Percentiles rank a stretch among this genome's conserved stretches.
phyloP scores from a whole-genome alignment of 345 rosid genomes.

The Hevea brasiliensis region DNA sequence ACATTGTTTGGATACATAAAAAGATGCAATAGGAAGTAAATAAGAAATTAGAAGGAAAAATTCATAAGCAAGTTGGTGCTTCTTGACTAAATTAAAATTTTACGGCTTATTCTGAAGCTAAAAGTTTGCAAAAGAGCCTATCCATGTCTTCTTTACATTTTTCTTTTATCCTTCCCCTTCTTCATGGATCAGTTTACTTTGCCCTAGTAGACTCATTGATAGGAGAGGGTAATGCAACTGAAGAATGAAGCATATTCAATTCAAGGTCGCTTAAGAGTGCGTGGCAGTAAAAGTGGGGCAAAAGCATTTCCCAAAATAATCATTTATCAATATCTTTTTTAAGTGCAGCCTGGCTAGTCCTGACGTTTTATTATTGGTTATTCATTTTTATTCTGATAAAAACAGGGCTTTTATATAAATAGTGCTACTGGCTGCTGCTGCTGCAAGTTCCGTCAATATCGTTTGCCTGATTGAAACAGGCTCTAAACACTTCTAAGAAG shows the following conservation, averaged over 20 bases:
- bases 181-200: constrained; percentile 53
- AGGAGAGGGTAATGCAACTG: constrained; percentile 68
- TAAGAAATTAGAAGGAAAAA: too few relatives aligned
- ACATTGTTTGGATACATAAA: too few relatives aligned
- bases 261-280: constrained; percentile 54
- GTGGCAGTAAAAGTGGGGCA: constrained; percentile 59
- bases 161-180: background rate
- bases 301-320: constrained; percentile 75
- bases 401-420: constrained; percentile 16
- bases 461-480: constrained; percentile 44
- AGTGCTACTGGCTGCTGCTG: constrained; percentile 80
- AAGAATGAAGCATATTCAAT: too few relatives aligned
- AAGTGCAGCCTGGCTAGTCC: constrained; percentile 32
- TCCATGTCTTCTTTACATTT: background rate
- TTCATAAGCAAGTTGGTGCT: too few relatives aligned
- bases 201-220: constrained; percentile 72
- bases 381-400: constrained; percentile 15
- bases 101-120: background rate
- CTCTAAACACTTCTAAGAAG: constrained; percentile 26
- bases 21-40: too few relatives aligned
- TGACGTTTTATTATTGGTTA: constrained; percentile 5
- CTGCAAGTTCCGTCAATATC: constrained; percentile 68
- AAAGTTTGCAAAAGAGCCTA: background rate
- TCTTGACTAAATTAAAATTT: too few relatives aligned
- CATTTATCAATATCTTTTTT: constrained; percentile 66